phyloP scores from a whole-genome alignment of 2,329 filamentous ascomycete genomes.

The Botrytis porri region DNA sequence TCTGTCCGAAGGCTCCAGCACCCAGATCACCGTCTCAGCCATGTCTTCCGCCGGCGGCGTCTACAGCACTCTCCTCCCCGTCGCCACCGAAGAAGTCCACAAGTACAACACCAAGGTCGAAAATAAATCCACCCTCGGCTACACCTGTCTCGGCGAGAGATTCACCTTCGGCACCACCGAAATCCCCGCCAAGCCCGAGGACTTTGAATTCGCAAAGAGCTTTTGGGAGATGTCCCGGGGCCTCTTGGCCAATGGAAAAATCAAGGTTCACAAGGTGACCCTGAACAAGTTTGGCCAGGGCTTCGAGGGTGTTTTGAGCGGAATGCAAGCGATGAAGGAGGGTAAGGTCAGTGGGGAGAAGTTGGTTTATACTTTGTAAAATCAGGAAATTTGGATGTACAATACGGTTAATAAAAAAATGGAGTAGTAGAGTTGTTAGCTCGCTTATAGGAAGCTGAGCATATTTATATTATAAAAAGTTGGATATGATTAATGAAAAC shows the following conservation, averaged over 20 bases:
- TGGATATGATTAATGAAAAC: not conserved
- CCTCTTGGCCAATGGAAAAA: slow-evolving; percentile 40
- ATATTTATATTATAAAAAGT: not conserved
- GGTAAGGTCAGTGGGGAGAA: slow-evolving; percentile 44
- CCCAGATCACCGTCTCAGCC: slow-evolving; percentile 42
- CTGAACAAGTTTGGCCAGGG: slow-evolving; percentile 36
- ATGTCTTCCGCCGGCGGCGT: slow-evolving; percentile 40
- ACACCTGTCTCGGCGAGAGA: slow-evolving; percentile 42
- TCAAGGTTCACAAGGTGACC: slow-evolving; percentile 39
- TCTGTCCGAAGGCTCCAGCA: slow-evolving; percentile 42
- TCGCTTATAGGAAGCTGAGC: not conserved
- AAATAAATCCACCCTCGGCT: slow-evolving; percentile 40
- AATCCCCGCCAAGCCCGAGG: slow-evolving; percentile 30
- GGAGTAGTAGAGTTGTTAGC: not conserved
- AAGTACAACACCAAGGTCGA: slow-evolving; percentile 42
- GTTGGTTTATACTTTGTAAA: slow-evolving; percentile 45
- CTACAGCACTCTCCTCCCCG: slow-evolving; percentile 43
- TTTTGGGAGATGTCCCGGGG: slow-evolving; percentile 41
- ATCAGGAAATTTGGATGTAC: too few species aligned
- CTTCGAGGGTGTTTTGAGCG: slow-evolving; percentile 34
- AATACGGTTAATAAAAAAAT: not conserved
- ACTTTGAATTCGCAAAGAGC: slow-evolving; percentile 40
- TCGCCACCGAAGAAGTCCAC: slow-evolving; percentile 41
- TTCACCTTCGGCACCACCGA: slow-evolving; percentile 33
- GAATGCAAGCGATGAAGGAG: slow-evolving; percentile 32